phyloP scores from a whole-genome alignment of 768 basidiomycete genomes.

The Suillus placidus region DNA sequence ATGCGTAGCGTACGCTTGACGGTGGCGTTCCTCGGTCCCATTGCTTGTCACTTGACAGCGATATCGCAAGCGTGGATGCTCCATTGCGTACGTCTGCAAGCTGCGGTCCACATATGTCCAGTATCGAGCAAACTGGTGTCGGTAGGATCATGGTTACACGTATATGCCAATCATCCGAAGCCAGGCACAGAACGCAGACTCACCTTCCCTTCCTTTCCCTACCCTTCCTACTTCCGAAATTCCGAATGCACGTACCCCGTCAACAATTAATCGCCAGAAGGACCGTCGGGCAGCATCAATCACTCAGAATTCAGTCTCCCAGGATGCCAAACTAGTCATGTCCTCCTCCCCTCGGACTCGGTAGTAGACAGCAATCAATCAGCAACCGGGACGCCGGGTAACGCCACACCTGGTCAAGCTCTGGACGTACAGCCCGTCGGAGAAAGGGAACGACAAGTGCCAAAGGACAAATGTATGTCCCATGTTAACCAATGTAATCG shows the following conservation, averaged over 20 bases:
- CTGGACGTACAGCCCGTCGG: not conserved
- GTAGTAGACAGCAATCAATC: not conserved
- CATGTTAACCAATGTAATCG: not conserved
- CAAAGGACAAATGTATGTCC: not conserved
- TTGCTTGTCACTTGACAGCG: not conserved
- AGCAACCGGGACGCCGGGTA: not conserved
- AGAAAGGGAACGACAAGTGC: not conserved
- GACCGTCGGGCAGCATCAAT: not conserved
- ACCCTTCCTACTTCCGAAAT: not conserved
- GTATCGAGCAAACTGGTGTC: not conserved
- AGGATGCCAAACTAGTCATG: not conserved
- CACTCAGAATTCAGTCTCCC: not conserved
- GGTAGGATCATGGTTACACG: not conserved
- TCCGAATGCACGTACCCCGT: constrained; percentile 1
- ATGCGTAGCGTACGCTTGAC: not conserved
- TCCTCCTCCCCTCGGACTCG: not conserved
- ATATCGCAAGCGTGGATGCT: not conserved
- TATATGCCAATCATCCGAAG: constrained; percentile 6
- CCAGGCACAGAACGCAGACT: not conserved
- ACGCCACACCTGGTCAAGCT: constrained; percentile 2
- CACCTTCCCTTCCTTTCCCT: not conserved
- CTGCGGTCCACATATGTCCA: not conserved
- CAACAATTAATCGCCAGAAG: constrained; percentile 11
- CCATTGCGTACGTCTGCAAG: not conserved
- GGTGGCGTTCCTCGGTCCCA: not conserved